Base-by-base conservation (phyloP, 495 filamentous ascomycete genomes). In the Aspergillus heteromorphus region DNA sequence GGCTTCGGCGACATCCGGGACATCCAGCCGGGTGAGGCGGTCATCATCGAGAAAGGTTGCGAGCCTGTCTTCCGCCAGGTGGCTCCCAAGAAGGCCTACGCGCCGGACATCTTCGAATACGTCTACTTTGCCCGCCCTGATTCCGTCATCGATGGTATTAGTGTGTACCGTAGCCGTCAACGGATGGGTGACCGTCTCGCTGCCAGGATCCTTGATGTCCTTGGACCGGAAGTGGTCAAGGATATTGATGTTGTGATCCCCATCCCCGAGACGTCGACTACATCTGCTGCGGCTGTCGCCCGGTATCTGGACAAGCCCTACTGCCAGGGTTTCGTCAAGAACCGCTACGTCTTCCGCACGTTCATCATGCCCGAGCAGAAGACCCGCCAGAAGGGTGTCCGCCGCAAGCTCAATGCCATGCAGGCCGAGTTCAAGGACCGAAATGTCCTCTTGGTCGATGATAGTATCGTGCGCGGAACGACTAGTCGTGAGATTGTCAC, bases 61-160 rank as follows among this genome's bases (percentile, higher is more conserved):
- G 76, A 81, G 53, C 91, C 92, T 0, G 74, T 79, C 55, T 78
- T 91, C 72, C 80, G 81, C 54, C 91, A 96, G 63, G 86, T 97
- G 7, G 82, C 84, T 30, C 68, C 79, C 29, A 81, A 79, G 56
- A 79, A 84, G 61, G 77, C 78, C 47, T 96, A 97, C 64, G 82
- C 91, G 9, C 93, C 93, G 2, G 93, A 98, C 68, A 91, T 96
- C 52, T 98, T 97, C 65, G 93, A 97, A 73, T 96, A 86, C 63
- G 83, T 84, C 55, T 77, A 77, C 65, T 76, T 78, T 48, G 90
- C 92, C 17, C 81, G 93, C 5, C 93, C 92, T 0, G 93, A 97
- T 62, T 87, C 88, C 3, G 79, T 92, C 61, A 95, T 95, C 56
- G 93, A 97, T 66, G 91, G 90, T 19, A 97, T 98, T 60, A 89